Evolutionary conservation across 805 yeast genomes (phyloP), one percentile per base, ranked within the genome.

Genomic region (Sugiyamaella valdiviana): DNA sequence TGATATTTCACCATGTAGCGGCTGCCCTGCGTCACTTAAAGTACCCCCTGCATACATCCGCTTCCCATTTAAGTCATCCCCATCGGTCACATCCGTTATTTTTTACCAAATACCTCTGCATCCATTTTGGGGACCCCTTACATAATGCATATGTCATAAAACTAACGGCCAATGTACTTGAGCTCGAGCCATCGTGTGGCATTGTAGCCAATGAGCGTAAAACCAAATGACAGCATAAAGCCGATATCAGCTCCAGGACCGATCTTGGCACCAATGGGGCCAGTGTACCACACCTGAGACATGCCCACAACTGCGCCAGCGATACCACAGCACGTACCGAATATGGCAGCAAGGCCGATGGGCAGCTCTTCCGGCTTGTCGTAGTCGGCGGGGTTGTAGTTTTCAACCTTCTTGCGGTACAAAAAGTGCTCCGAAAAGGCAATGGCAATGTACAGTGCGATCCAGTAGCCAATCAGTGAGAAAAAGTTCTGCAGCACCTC

Each of bases 401-500:
- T 80, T 26, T 67, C 56, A 56, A 74, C 72, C 41, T 83, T 83
- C 58, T 73, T 75, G 62, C 82, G 80, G 78, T 78, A 85, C 64
- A 89, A 73, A 63, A 85, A 80, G 67, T 89, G 96, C 67, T 89
- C 96, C 37, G 86, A 76, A 14, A 84, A 65, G 21, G 79, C 67
- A 65, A 89, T 80, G 44, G 85, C 79, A 60, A 79, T 80, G 70
- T 89, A 90, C 60, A 89, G 83, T 51, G 95, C 86, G 63, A 89
- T 74, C 78, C 91, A 89, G 75, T 90, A 90, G 57, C 86, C 91
- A 66, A 90, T 88, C 64, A 89, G 70, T 71, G 85, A 80, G 96
- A 90, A 88, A 70, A 90, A 90, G 70, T 86, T 80, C 51, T 77
- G 75, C 83, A 90, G 84, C 60, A 85, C 89, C 3, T 65, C 58